These are phyloP conservation scores for Ceratopteris richardii DNA, from an alignment of 75 land plant genomes.

Conservation along the genomic window DNA sequence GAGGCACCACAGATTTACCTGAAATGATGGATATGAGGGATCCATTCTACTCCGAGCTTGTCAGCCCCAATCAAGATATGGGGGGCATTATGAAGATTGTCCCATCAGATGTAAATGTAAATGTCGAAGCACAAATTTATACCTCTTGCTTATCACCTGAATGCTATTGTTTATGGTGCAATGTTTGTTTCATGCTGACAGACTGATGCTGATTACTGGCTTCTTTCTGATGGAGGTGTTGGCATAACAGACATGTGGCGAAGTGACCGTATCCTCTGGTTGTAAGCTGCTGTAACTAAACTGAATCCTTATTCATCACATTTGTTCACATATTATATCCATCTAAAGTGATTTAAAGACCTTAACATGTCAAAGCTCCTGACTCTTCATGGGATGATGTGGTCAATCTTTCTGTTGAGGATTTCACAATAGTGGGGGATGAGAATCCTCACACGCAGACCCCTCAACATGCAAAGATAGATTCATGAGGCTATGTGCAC, in stretches of 20 bases:
- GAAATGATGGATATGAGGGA: slow-evolving; percentile 19
- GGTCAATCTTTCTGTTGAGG: slow-evolving; percentile 20
- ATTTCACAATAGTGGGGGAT: slow-evolving; percentile 25
- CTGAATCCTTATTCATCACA: background rate
- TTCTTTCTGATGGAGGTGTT: slow-evolving; percentile 41
- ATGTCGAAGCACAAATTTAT: slow-evolving; percentile 1
- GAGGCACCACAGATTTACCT: slow-evolving; percentile 13
- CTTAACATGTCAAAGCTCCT: slow-evolving; percentile 13
- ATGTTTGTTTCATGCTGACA: slow-evolving; percentile 6
- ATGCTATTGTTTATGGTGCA: no score
- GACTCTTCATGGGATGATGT: slow-evolving; percentile 34
- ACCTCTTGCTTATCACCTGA: no score
- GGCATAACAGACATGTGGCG: slow-evolving; percentile 65
- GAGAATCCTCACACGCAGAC: slow-evolving; percentile 31
- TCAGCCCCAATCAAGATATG: slow-evolving; percentile 44
- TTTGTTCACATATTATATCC: background rate
- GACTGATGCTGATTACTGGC: slow-evolving; percentile 64
- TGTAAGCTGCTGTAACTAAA: background rate
- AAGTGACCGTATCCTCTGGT: slow-evolving; percentile 50
- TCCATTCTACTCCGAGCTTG: slow-evolving; percentile 26
- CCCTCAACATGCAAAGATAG: slow-evolving; percentile 10
- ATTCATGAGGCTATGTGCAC: no score
- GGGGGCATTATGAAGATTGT: slow-evolving; percentile 77
- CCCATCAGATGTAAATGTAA: slow-evolving; percentile 65
- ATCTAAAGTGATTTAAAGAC: background rate